Evolutionary conservation across 441 rosid genomes (phyloP).

Genomic region (Populus trichocarpa): DNA sequence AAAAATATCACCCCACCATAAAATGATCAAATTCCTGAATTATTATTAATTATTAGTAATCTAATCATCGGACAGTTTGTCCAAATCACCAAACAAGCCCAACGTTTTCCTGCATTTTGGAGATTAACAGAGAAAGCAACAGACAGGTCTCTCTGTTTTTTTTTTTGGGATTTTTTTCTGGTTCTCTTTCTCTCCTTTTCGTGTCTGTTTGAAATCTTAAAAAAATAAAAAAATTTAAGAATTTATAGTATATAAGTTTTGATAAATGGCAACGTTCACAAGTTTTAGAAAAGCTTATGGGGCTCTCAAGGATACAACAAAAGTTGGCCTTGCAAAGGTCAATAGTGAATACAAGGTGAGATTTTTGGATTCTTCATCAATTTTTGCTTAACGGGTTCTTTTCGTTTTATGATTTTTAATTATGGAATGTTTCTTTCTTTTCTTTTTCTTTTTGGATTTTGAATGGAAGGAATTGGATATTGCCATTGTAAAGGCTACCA

Average conservation of each 20-base stretch:
- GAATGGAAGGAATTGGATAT: conserved; percentile 62
- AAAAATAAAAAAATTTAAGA: not conserved
- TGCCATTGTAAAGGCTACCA: conserved; percentile 78
- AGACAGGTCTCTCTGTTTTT: not conserved
- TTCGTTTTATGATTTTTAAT: not conserved
- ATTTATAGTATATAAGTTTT: not conserved
- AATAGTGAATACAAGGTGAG: conserved; percentile 75
- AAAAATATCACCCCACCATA: not conserved
- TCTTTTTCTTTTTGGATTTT: not conserved
- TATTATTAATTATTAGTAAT: not conserved
- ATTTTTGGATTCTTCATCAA: not conserved
- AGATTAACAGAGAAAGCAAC: not conserved
- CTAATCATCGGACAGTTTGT: not conserved
- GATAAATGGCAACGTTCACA: conserved; percentile 56
- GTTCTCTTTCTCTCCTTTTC: not conserved
- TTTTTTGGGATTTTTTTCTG: not conserved
- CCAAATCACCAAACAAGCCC: not conserved
- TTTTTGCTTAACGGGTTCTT: not conserved
- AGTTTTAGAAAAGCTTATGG: conserved; percentile 79
- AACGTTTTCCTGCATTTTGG: not conserved
- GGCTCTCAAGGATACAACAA: conserved; percentile 78
- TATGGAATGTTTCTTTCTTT: not conserved
- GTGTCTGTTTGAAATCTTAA: not conserved
- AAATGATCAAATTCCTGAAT: not conserved
- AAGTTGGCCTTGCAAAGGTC: conserved; percentile 81